phyloP scores from a whole-genome alignment of 2,329 filamentous ascomycete genomes.

The Lachnellula subtilissima region DNA sequence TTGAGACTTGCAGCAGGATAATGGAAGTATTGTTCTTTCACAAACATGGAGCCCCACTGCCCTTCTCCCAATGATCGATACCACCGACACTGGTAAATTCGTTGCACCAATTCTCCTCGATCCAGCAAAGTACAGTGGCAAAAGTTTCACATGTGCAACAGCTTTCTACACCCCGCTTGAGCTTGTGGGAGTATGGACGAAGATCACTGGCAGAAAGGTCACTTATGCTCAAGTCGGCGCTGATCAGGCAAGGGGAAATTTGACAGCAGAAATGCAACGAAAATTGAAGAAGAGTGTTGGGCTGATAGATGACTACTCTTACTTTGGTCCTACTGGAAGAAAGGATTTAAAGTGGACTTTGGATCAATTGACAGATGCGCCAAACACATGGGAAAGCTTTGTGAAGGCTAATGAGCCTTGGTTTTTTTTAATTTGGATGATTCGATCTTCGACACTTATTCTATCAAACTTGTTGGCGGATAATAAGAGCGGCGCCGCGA shows the following conservation, averaged over 20 bases:
- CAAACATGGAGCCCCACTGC: constrained; percentile 17
- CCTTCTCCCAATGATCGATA: constrained; percentile 28
- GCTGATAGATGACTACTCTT: constrained; percentile 25
- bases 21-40: constrained; percentile 17
- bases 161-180: constrained; percentile 33
- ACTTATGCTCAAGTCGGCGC: constrained; percentile 41
- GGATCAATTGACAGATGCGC: constrained; percentile 26
- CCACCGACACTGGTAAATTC: constrained; percentile 25
- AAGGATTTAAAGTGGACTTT: constrained; percentile 30
- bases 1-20: constrained; percentile 21
- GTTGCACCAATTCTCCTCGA: constrained; percentile 38
- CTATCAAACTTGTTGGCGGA: no score
- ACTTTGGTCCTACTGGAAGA: constrained; percentile 32
- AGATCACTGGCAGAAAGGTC: constrained; percentile 32
- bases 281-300: constrained; percentile 2
- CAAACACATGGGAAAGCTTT: constrained; percentile 34
- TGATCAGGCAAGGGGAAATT: constrained; percentile 54
- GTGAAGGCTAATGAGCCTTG: constrained; percentile 24
- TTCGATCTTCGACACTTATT: no score
- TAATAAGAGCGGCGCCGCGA: no score
- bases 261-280: constrained; percentile 3
- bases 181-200: constrained; percentile 29
- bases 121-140: constrained; percentile 39
- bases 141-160: constrained; percentile 41
- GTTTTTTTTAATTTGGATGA: neutral